These are phyloP conservation scores for Petunia axillaris DNA, from an alignment of 257 asterid genomes.

Conservation along the genomic window DNA sequence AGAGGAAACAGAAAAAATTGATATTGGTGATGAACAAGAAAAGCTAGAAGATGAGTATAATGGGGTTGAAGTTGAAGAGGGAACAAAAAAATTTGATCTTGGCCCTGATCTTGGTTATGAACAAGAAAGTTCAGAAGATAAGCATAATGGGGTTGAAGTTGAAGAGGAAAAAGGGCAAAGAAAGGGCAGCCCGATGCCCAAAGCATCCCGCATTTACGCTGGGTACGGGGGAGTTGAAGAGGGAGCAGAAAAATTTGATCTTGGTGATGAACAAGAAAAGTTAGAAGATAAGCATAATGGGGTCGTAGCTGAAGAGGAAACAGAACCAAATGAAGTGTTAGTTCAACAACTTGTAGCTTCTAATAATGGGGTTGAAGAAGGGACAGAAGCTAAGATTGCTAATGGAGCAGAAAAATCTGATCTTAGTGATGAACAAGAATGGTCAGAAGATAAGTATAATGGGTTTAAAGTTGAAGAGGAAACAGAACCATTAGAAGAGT, in stretches of 20 bases:
- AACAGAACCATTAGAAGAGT: neutral
- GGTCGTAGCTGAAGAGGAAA: neutral
- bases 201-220: too few relatives aligned
- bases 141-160: neutral
- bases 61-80: conserved; percentile 21
- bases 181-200: neutral
- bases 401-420: neutral
- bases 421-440: too few relatives aligned
- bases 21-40: too few relatives aligned
- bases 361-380: conserved; percentile 17
- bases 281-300: neutral
- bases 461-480: too few relatives aligned
- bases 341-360: neutral
- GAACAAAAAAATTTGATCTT: too few relatives aligned
- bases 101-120: too few relatives aligned
- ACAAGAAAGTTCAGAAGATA: neutral
- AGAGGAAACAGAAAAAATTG: too few relatives aligned
- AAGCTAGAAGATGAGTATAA: neutral
- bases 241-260: neutral
- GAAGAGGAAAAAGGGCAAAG: neutral
- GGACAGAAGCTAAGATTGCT: neutral
- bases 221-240: too few relatives aligned
- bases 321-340: neutral
- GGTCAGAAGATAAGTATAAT: too few relatives aligned
- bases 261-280: neutral